These are phyloP conservation scores for Russula lepida DNA, from an alignment of 768 basidiomycete genomes.

Conservation along the genomic window DNA sequence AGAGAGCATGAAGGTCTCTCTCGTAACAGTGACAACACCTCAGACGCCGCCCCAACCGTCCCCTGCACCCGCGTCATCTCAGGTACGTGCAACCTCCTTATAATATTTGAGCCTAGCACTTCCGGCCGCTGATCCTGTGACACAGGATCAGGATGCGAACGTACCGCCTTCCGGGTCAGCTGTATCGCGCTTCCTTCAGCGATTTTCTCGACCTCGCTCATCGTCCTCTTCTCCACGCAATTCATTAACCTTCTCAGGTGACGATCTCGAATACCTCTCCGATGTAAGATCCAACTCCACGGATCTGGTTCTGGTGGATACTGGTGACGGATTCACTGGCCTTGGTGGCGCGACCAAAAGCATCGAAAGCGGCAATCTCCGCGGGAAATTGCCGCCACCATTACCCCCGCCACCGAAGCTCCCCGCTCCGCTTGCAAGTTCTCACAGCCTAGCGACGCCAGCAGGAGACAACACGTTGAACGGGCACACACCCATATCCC, in stretches of 20 bases:
- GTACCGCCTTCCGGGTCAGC: conserved; percentile 41
- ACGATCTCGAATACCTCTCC: conserved; percentile 77
- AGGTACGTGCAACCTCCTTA: conserved; percentile 19
- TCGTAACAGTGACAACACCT: neutral
- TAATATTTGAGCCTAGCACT: conserved; percentile 7
- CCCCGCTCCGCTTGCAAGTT: neutral
- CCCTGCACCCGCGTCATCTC: neutral
- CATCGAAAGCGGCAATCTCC: conserved; percentile 23
- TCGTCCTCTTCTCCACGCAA: conserved; percentile 34
- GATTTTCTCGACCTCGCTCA: conserved; percentile 51
- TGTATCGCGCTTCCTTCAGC: conserved; percentile 74
- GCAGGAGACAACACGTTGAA: neutral
- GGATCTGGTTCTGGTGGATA: conserved; percentile 31
- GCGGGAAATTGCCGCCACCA: conserved; percentile 21
- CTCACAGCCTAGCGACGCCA: neutral
- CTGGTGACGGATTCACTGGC: conserved; percentile 29
- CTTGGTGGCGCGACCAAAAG: conserved; percentile 38
- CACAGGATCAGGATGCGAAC: conserved; percentile 19
- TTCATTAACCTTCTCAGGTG: conserved; percentile 63
- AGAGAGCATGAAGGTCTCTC: conserved; percentile 2
- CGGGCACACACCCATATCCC: neutral
- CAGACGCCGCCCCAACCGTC: neutral
- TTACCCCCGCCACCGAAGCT: conserved; percentile 8
- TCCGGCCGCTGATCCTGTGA: conserved; percentile 20
- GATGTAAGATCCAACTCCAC: conserved; percentile 42